A percentile compares a stretch with the other conserved stretches of the same genome.
phyloP scores from a whole-genome alignment of 768 basidiomycete genomes.

The Kwoniella newhampshirensis region DNA sequence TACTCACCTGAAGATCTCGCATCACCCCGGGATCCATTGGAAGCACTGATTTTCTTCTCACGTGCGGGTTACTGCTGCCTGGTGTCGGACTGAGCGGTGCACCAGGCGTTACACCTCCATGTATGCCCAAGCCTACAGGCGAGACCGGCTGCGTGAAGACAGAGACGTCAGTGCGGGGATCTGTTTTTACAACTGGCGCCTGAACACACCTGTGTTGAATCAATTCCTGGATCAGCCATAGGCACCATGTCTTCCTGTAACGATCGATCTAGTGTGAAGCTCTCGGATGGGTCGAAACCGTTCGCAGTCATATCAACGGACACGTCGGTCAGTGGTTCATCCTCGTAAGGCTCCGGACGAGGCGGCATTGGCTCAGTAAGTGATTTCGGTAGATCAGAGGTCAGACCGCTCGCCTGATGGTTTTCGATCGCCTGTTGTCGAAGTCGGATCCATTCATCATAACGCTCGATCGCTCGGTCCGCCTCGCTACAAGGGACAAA shows the following conservation, averaged over 20 bases:
- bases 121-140: constrained; percentile 59
- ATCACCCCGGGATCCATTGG: constrained; percentile 60
- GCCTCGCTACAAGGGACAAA: constrained; percentile 66
- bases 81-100: constrained; percentile 25
- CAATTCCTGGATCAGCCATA: constrained; percentile 78
- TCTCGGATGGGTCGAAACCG: constrained; percentile 49
- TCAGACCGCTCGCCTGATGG: constrained; percentile 35
- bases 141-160: constrained; percentile 29
- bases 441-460: constrained; percentile 85
- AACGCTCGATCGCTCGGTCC: constrained; percentile 76
- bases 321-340: constrained; percentile 81
- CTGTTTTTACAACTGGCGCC: constrained; percentile 12
- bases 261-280: constrained; percentile 53
- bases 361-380: constrained; percentile 74
- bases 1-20: constrained; percentile 48
- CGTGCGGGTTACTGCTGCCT: constrained; percentile 60
- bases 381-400: constrained; percentile 62
- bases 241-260: constrained; percentile 80
- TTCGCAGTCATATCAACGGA: constrained; percentile 70
- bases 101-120: constrained; percentile 66
- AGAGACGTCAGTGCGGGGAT: not conserved
- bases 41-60: constrained; percentile 90
- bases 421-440: constrained; percentile 71
- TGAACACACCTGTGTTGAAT: constrained; percentile 13
- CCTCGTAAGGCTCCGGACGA: constrained; percentile 72